A percentile compares a stretch with the other conserved stretches of the same genome.
Conservation (phyloP, 352 stramenopile species). For the Thraustochytrium sp. region DNA sequence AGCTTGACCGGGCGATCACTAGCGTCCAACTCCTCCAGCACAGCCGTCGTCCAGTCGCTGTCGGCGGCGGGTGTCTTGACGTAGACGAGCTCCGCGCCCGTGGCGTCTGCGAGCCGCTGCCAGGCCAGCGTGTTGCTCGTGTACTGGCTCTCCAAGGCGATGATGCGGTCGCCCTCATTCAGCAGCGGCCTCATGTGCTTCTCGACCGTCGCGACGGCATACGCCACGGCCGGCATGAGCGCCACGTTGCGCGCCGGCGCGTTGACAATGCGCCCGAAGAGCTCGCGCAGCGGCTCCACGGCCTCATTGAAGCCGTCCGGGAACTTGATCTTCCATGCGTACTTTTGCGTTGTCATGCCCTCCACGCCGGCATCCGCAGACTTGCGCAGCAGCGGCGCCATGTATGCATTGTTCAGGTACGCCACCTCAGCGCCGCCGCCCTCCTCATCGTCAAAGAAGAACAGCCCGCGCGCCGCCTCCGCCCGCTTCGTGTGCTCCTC, state of each 20-base stretch:
- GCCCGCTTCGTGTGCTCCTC: background rate
- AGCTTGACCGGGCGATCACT: background rate
- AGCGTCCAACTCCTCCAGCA: background rate
- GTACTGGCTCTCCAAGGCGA: background rate
- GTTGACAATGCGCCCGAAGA: background rate
- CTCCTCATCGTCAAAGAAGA: background rate
- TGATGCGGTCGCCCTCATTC: background rate
- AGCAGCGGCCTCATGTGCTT: background rate
- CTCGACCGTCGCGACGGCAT: background rate
- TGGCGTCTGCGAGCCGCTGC: background rate
- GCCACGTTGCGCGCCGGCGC: background rate
- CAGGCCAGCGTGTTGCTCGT: background rate
- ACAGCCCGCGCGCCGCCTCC: background rate
- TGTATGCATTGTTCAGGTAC: conserved; percentile 1
- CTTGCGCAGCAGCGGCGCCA: background rate
- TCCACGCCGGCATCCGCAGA: background rate
- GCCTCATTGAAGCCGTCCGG: background rate
- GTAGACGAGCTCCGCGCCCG: background rate
- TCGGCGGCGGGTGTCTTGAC: background rate
- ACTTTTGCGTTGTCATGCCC: background rate
- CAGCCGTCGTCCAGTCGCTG: background rate
- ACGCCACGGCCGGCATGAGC: background rate
- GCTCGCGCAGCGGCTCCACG: background rate
- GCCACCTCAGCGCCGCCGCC: background rate
- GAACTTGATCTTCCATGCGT: background rate